A percentile compares a stretch with the other conserved stretches of the same genome.
Conservation (phyloP, 2,329 filamentous ascomycete species). For the Neopestalotiopsis clavispora region DNA sequence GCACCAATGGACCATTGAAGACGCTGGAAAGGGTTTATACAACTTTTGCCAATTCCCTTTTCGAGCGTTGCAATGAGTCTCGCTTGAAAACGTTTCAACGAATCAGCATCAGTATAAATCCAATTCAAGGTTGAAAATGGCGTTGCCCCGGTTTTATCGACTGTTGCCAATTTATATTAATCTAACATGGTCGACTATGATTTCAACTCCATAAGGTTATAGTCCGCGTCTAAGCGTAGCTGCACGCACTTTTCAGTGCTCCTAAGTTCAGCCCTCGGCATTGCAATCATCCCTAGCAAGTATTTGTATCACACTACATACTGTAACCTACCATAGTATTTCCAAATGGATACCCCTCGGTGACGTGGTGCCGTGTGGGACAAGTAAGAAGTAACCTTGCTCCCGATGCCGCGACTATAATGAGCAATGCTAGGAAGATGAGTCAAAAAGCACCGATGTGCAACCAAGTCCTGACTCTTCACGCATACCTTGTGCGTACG, state of each 20-base stretch:
- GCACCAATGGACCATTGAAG: no score
- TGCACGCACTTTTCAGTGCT: not conserved
- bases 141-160: conserved; percentile 2
- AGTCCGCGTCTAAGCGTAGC: not conserved
- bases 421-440: not conserved
- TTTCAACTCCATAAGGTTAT: not conserved
- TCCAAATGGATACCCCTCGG: not conserved
- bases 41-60: not conserved
- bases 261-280: not conserved
- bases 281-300: not conserved
- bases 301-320: not conserved
- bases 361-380: not conserved
- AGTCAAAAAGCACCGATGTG: not conserved
- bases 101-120: conserved; percentile 4
- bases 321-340: not conserved
- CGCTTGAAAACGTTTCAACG: not conserved
- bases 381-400: not conserved
- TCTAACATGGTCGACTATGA: not conserved
- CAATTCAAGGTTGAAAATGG: not conserved
- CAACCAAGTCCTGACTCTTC: not conserved
- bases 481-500: no score
- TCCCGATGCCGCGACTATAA: not conserved
- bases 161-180: not conserved
- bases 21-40: not conserved
- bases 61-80: conserved; percentile 1